These are phyloP conservation scores for Areca catechu DNA, from an alignment of 176 grass and related monocot genomes.

Conservation along the genomic window DNA sequence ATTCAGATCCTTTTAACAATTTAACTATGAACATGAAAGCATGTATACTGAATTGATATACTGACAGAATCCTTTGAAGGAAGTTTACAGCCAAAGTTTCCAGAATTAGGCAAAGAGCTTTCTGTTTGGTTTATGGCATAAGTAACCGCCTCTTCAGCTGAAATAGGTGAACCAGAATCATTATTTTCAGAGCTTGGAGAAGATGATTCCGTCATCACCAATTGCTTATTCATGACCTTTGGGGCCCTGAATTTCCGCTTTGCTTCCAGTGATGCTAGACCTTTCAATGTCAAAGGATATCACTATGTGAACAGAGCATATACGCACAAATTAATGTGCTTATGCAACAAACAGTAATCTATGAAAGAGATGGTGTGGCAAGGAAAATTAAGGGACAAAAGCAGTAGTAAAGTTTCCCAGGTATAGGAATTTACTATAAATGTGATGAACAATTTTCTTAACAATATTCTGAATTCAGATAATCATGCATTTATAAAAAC, in stretches of 20 bases:
- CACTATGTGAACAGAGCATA: neutral
- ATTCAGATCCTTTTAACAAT: neutral
- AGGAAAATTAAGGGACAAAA: too few relatives aligned
- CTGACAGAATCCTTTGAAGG: conserved; percentile 25
- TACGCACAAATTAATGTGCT: too few relatives aligned
- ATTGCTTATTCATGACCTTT: conserved; percentile 54
- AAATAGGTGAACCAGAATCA: conserved; percentile 38
- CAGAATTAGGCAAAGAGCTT: conserved; percentile 29
- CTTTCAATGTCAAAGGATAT: conserved; percentile 62
- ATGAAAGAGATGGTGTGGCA: too few relatives aligned
- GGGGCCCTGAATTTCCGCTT: conserved; percentile 89
- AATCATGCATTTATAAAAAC: too few relatives aligned
- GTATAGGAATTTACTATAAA: too few relatives aligned
- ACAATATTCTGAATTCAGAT: too few relatives aligned
- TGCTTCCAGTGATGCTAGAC: conserved; percentile 83
- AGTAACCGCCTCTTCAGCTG: conserved; percentile 39
- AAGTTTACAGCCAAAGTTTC: conserved; percentile 25
- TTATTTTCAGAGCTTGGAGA: conserved; percentile 33
- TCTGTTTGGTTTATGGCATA: neutral
- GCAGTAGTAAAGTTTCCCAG: too few relatives aligned
- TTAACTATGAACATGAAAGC: neutral
- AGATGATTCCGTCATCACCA: conserved; percentile 21
- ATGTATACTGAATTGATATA: neutral
- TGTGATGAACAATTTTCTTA: too few relatives aligned
- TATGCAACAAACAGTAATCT: too few relatives aligned